A percentile compares a stretch with the other conserved stretches of the same genome.
Conservation (phyloP, 352 stramenopile species). For the Pythium aquatile region DNA sequence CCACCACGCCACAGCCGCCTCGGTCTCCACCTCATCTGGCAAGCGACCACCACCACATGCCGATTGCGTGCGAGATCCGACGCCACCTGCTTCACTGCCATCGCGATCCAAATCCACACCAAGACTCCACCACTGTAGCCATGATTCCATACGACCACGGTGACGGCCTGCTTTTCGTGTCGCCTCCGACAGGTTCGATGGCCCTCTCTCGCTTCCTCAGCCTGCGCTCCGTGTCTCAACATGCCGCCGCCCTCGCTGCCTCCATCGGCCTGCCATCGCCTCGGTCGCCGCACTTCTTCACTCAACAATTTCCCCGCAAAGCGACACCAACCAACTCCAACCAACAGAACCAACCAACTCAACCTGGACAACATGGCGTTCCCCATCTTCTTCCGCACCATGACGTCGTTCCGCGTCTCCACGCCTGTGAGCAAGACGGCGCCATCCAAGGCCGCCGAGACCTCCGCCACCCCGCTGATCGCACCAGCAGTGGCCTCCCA, state of each 20-base stretch:
- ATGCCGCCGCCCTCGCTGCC: background rate
- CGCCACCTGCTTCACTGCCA: background rate
- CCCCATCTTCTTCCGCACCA: slow-evolving; percentile 3
- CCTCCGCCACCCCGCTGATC: background rate
- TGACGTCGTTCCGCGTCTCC: background rate
- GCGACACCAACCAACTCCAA: background rate
- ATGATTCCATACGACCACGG: background rate
- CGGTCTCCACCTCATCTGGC: background rate
- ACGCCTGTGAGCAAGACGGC: background rate
- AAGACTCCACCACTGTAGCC: background rate
- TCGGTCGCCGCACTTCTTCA: background rate
- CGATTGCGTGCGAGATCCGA: background rate
- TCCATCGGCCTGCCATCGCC: background rate
- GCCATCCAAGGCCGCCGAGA: background rate
- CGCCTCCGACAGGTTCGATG: background rate
- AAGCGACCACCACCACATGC: background rate
- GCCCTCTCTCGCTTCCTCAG: background rate
- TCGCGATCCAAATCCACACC: background rate
- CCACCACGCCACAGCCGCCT: background rate
- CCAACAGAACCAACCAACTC: background rate
- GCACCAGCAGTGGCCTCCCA: background rate
- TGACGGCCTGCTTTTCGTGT: background rate
- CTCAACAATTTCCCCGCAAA: background rate
- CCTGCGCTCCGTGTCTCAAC: background rate
- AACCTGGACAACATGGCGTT: slow-evolving; percentile 6